Conservation (phyloP, 257 asterid genomes). For the Salvia hispanica region DNA sequence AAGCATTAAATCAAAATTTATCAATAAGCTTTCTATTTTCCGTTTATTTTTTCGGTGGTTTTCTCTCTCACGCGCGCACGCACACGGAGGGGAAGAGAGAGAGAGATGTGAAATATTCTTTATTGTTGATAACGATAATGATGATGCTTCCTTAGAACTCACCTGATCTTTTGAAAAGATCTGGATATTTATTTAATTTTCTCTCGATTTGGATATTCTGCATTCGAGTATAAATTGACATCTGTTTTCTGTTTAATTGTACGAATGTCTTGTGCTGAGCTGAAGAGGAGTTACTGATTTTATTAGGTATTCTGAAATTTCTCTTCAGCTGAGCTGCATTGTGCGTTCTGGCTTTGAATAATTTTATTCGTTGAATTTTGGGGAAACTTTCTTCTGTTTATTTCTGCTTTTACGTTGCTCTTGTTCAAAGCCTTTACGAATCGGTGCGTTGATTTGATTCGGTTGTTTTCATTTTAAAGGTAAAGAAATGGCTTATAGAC, state of each 20-base stretch:
- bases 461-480: constrained; percentile 22
- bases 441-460: constrained; percentile 20
- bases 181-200: constrained; percentile 19
- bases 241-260: constrained; percentile 7
- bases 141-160: constrained; percentile 39
- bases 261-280: constrained; percentile 30
- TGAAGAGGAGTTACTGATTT: constrained; percentile 29
- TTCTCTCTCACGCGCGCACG: constrained; percentile 2
- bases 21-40: not conserved
- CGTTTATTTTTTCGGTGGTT: not conserved
- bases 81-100: constrained; percentile 24
- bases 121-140: constrained; percentile 37
- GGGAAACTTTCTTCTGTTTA: not conserved
- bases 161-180: constrained; percentile 38
- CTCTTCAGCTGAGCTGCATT: constrained; percentile 31
- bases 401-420: constrained; percentile 18
- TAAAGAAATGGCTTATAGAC: constrained; percentile 63
- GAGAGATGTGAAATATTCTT: constrained; percentile 24
- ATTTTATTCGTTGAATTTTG: constrained; percentile 15
- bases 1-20: constrained; percentile 43
- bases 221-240: constrained; percentile 28
- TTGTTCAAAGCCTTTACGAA: not conserved
- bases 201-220: constrained; percentile 21
- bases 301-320: constrained; percentile 32
- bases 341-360: constrained; percentile 21